A percentile compares a stretch with the other conserved stretches of the same genome.
Evolutionary conservation across 108 stramenopile genomes (phyloP).

Genomic region (Stephanodiscus triporus): DNA sequence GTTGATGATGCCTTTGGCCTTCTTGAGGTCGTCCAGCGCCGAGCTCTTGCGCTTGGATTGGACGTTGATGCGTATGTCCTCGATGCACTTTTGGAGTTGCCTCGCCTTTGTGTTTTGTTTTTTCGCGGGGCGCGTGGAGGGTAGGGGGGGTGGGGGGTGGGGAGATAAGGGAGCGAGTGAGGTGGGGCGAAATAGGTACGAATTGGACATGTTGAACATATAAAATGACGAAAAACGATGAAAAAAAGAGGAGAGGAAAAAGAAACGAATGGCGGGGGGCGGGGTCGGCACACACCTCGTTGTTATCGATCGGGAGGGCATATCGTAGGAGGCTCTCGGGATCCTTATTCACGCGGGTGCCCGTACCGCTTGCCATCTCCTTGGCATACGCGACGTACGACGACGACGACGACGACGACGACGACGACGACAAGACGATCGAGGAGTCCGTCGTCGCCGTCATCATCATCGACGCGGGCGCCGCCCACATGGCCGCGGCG

Average conservation of each 20-base stretch:
- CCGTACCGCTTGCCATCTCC: slow-evolving; percentile 87
- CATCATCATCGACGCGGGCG: slow-evolving; percentile 35
- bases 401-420: slow-evolving; percentile 12
- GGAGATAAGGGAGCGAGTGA: not conserved
- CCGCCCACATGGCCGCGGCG: slow-evolving; percentile 47
- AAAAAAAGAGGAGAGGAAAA: too few species aligned
- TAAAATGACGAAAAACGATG: not conserved
- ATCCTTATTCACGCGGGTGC: slow-evolving; percentile 93
- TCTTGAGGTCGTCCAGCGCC: slow-evolving; percentile 85
- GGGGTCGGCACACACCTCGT: slow-evolving; percentile 84
- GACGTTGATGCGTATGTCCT: slow-evolving; percentile 80
- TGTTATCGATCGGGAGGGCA: slow-evolving; percentile 90
- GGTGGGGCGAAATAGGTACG: too few species aligned
- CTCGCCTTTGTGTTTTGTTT: slow-evolving; percentile 57
- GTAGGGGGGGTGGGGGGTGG: slow-evolving; percentile 2
- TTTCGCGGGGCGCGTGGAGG: too few species aligned
- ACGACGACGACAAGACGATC: not conserved
- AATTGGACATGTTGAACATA: too few species aligned
- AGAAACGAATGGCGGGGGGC: too few species aligned
- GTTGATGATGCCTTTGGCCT: slow-evolving; percentile 54
- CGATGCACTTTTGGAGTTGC: slow-evolving; percentile 79
- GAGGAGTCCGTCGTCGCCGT: not conserved
- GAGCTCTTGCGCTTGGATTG: slow-evolving; percentile 80
- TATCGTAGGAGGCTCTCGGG: slow-evolving; percentile 86
- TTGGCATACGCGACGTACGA: slow-evolving; percentile 66